Evolutionary conservation across 495 filamentous ascomycete species (phyloP), one percentile per base, ranked within the genome.

Genomic region (Penicillium salamii): DNA sequence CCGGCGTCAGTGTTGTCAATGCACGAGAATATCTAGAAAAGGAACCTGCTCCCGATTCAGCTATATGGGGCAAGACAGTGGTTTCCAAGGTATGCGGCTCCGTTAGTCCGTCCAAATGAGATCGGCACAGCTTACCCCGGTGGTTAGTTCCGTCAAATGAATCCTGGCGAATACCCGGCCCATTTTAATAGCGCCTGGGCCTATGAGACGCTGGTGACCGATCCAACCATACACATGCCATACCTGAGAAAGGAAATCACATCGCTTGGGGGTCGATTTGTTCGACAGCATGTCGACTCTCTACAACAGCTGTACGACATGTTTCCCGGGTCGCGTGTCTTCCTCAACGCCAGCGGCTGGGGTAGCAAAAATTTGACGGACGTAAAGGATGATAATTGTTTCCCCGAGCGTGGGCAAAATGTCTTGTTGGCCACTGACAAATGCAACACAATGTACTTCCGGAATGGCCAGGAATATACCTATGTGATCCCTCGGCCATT

Each of bases 401-500:
- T 69, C 18, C 65, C 72, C 6, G 70, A 74, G 46, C 53, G 69
- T 13, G 72, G 72, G 8, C 72, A 76, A 37, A 76, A 74, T 49
- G 69, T 76, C 5, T 71, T 72, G 35, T 55, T 63, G 9, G 49
- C 50, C 21, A 74, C 68, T 1, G 55, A 69, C 1, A 47, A 62
- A 18, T 67, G 62, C 43, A 33, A 60, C 4, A 67, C 58, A 0
- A 46, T 75, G 52, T 70, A 71, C 40, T 74, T 75, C 32, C 65
- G 68, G 1, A 72, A 72, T 42, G 76, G 74, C 28, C 57, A 63
- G 7, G 72, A 77, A 45, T 78, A 78, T 42, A 77, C 74, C 14
- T 77, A 78, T 50, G 56, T 78, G 15, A 78, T 78, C 35, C 76
- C 76, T 15, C 67, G 74, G n/a, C 65, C 70, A 5, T 44, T 64